Base-by-base conservation (phyloP, 176 grass and related monocot genomes). In the Cenchrus americanus region DNA sequence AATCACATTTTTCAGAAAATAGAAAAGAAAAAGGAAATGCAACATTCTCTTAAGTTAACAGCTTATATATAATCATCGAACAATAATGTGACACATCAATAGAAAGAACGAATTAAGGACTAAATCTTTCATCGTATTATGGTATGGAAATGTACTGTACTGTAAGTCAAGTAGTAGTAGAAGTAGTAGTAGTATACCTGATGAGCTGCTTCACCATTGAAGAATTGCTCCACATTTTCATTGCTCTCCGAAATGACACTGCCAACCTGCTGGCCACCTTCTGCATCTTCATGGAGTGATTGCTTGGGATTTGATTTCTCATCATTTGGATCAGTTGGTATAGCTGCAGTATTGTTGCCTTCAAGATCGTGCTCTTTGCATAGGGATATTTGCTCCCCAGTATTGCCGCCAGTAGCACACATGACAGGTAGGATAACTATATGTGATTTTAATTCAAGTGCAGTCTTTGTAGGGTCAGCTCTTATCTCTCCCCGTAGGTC, bases 161-260 rank as follows among this genome's bases (percentile, higher is more conserved):
- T 67, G 60, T 19, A 80, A 62, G 30, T 40, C 7, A 4, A 46
- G 8, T 67, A 37, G 34, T 37, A 37, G n/a, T n/a, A n/a, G n/a
- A n/a, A n/a, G 32, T 32, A 32, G 34, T 37, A 63, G 61, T 9
- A 13, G 48, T 26, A 15, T 92, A 94, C 91, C 89, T 97, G 76
- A 88, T 83, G 30, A 66, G 77, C 42, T 75, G 85, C 32, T 86
- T 83, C 76, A 76, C 53, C 71, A 63, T 82, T 46, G 18, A 84
- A 19, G 76, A 61, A 51, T 43, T 37, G 83, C 83, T 85, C 76
- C 51, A 67, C 76, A 78, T 83, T 81, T 84, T 90, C 79, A 83
- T 64, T 53, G 42, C 21, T 79, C 66, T 93, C 72, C 5, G 74
- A 71, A 81, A 69, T 70, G 59, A 69, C 44, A 18, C 13, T 34